phyloP scores from a whole-genome alignment of 208 protist species.

The Wallacemonas sp. region DNA sequence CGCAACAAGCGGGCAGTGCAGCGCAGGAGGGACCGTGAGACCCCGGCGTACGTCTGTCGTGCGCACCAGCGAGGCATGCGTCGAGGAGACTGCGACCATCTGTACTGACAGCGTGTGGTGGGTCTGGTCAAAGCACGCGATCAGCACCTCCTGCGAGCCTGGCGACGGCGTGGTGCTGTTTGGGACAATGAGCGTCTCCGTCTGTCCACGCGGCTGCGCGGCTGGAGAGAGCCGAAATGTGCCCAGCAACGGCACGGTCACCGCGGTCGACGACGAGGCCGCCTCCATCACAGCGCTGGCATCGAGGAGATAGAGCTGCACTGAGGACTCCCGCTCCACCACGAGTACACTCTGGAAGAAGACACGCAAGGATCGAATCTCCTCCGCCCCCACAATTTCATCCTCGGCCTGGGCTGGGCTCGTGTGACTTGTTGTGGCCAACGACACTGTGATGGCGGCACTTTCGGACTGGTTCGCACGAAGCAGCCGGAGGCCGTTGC shows the following conservation, averaged over 20 bases:
- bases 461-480: background rate
- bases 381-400: no score
- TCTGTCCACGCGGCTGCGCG: background rate
- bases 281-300: background rate
- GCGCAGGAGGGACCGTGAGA: slow-evolving; percentile 19
- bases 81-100: slow-evolving; percentile 1
- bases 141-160: slow-evolving; percentile 1
- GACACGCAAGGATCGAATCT: background rate
- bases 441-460: background rate
- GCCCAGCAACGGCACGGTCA: slow-evolving; percentile 2
- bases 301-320: slow-evolving; percentile 1
- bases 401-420: background rate
- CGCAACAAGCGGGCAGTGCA: background rate
- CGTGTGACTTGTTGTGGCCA: background rate
- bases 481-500: slow-evolving; percentile 10
- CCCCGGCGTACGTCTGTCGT: slow-evolving; percentile 15
- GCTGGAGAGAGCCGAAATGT: background rate
- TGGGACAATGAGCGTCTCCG: background rate
- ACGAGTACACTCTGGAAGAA: slow-evolving; percentile 12
- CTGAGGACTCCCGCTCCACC: background rate
- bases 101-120: slow-evolving; percentile 11
- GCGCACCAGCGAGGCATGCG: slow-evolving; percentile 16
- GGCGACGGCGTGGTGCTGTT: background rate
- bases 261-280: background rate
- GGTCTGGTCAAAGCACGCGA: slow-evolving; percentile 1